Evolutionary conservation across 768 basidiomycete genomes (phyloP), one percentile per base, ranked within the genome.

Genomic region (Xanthoconium stramineum): DNA sequence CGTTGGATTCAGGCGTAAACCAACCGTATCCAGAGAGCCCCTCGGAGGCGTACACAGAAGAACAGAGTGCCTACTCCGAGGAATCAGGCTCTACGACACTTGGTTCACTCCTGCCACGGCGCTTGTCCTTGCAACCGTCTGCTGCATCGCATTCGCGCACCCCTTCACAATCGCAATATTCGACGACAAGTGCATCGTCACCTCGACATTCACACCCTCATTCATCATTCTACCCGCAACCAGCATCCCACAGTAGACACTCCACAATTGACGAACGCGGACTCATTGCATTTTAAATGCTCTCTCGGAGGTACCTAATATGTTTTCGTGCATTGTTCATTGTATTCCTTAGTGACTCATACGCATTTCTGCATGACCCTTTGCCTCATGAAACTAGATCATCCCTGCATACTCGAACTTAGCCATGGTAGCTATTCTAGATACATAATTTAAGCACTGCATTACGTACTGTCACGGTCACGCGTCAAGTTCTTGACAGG

Each of bases 21-120:
- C 75, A 76, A 33, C 74, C 80, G 3, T 80, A 78, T 60, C 78
- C 78, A 12, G 72, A 79, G 10, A 77, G 63, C 33, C 63, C 67
- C 19, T 69, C 72, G 17, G 65, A 65, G 3, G 38, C 48, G 42
- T 24, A 20, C 17, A 60, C 62, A 9, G 68, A 65, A 17, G 63
- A 69, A 12, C 60, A 45, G 13, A 73, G 69, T 24, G 36, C 19
- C 14, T 71, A 72, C 47, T 69, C 73, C 14, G 65, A 73, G 35
- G 69, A 69, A 47, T 71, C 69, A 4, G 72, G 73, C 29, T 72
- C 71, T 10, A 73, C 72, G 30, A 73, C 73, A 3, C 60, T 73
- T 6, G 73, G 72, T 35, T 70, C 70, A 5, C 62, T 73, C 12
- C 52, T 74, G 15, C 70, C 73, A 2, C 56, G 62, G 15, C 72